Percentiles rank a stretch among this genome's conserved stretches.
These are phyloP conservation scores for Agaricus blazei DNA, from an alignment of 768 basidiomycete genomes.

Conservation along the genomic window DNA sequence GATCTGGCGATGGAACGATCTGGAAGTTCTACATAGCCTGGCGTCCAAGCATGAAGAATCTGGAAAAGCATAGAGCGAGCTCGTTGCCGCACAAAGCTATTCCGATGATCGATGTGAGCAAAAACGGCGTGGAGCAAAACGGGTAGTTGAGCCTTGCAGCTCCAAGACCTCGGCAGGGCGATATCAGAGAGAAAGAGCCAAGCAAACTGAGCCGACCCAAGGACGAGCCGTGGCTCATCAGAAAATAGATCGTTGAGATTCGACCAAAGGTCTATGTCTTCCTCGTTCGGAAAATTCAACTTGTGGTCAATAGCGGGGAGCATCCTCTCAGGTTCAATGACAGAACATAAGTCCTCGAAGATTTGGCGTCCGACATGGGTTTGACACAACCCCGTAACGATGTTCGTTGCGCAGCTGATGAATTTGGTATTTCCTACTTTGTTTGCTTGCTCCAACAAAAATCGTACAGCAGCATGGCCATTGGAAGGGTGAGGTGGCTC, in stretches of 20 bases:
- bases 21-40: conserved; percentile 68
- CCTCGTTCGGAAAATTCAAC: conserved; percentile 52
- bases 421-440: conserved; percentile 78
- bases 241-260: conserved; percentile 75
- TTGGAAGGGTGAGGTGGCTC: conserved; percentile 67
- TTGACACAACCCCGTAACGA: conserved; percentile 81
- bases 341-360: conserved; percentile 78
- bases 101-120: conserved; percentile 77
- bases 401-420: conserved; percentile 71
- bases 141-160: conserved; percentile 63
- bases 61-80: conserved; percentile 83
- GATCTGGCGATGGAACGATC: conserved; percentile 49
- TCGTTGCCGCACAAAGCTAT: conserved; percentile 60
- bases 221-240: conserved; percentile 59
- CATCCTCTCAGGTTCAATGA: conserved; percentile 85
- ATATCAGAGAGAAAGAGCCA: conserved; percentile 80
- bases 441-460: conserved; percentile 83
- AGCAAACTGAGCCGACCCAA: conserved; percentile 86
- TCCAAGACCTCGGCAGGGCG: conserved; percentile 73
- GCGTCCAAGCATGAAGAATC: conserved; percentile 74
- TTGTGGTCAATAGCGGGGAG: conserved; percentile 72
- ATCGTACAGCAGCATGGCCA: conserved; percentile 74
- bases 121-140: conserved; percentile 75
- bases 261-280: conserved; percentile 73
- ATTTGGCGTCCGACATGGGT: conserved; percentile 66